Conservation (phyloP, 2,329 filamentous ascomycete species). For the Ophiostoma ips region DNA sequence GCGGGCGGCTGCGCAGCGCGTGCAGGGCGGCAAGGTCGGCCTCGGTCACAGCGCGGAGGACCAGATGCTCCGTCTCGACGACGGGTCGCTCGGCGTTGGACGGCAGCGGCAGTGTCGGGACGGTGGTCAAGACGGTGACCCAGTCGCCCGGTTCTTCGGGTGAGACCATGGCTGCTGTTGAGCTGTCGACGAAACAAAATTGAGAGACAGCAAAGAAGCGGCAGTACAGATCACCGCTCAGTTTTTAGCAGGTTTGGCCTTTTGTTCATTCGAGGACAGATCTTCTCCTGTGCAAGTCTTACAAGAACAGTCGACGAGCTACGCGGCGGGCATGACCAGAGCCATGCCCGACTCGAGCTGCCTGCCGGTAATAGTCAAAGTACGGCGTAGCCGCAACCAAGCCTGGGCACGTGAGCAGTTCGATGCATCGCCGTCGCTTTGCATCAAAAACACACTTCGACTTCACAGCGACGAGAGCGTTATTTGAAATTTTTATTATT, state of each 20-base stretch:
- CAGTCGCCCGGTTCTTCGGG: slow-evolving; percentile 30
- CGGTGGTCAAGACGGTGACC: slow-evolving; percentile 33
- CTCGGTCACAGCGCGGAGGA: slow-evolving; percentile 35
- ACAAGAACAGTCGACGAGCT: no score
- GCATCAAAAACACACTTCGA: not conserved
- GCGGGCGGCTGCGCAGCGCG: slow-evolving; percentile 39
- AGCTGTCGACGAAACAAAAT: not conserved
- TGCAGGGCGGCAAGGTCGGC: slow-evolving; percentile 38
- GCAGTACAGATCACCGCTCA: no score
- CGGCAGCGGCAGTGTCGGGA: slow-evolving; percentile 30
- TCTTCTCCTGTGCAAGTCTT: no score
- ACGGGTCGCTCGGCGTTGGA: slow-evolving; percentile 23
- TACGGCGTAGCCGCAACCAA: no score
- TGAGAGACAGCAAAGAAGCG: no score
- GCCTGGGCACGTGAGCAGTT: not conserved
- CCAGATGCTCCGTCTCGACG: slow-evolving; percentile 38
- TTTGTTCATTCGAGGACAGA: no score
- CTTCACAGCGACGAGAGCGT: not conserved
- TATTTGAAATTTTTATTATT: not conserved
- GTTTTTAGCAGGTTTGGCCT: no score
- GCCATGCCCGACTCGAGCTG: no score
- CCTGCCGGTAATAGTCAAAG: no score
- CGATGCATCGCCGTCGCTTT: no score
- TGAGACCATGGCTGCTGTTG: not conserved
- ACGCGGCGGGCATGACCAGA: no score